phyloP scores from a whole-genome alignment of 2,329 filamentous ascomycete genomes.

The Bipolaris sorokiniana region DNA sequence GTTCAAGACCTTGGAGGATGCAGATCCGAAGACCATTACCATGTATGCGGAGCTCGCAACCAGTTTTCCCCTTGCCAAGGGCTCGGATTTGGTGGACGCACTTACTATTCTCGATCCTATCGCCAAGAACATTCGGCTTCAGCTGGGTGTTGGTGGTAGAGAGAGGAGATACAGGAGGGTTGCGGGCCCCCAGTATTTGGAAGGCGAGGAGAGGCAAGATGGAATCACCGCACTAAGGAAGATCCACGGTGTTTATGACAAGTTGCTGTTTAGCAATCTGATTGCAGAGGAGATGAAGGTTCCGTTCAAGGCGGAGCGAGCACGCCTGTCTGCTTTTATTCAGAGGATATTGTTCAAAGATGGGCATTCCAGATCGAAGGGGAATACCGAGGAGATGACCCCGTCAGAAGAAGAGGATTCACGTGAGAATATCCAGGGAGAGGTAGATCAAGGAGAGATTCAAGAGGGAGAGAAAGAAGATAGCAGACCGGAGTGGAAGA shows the following conservation, averaged over 20 bases:
- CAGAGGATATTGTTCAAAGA: slow-evolving; percentile 26
- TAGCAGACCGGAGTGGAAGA: slow-evolving; percentile 20
- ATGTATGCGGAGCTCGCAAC: slow-evolving; percentile 42
- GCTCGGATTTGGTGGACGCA: slow-evolving; percentile 37
- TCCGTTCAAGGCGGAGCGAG: slow-evolving; percentile 35
- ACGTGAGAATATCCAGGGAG: slow-evolving; percentile 17
- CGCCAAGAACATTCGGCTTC: slow-evolving; percentile 36
- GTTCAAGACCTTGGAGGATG: slow-evolving; percentile 35
- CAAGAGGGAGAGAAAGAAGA: background rate
- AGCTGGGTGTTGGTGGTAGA: slow-evolving; percentile 36
- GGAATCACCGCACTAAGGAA: slow-evolving; percentile 35
- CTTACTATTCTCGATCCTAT: slow-evolving; percentile 36
- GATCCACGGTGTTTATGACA: slow-evolving; percentile 42
- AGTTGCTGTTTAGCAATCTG: slow-evolving; percentile 38
- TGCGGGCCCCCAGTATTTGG: slow-evolving; percentile 23
- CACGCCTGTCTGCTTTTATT: slow-evolving; percentile 36
- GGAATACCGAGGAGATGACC: background rate
- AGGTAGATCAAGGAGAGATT: background rate
- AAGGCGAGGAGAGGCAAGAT: slow-evolving; percentile 30
- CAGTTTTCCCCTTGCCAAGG: slow-evolving; percentile 38
- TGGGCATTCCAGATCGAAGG: slow-evolving; percentile 1
- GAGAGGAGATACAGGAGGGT: slow-evolving; percentile 1
- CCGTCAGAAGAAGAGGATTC: slow-evolving; percentile 17
- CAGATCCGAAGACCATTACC: slow-evolving; percentile 36
- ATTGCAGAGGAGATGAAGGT: slow-evolving; percentile 37